phyloP scores from a whole-genome alignment of 257 asterid genomes.

The Solanum clarkiae region DNA sequence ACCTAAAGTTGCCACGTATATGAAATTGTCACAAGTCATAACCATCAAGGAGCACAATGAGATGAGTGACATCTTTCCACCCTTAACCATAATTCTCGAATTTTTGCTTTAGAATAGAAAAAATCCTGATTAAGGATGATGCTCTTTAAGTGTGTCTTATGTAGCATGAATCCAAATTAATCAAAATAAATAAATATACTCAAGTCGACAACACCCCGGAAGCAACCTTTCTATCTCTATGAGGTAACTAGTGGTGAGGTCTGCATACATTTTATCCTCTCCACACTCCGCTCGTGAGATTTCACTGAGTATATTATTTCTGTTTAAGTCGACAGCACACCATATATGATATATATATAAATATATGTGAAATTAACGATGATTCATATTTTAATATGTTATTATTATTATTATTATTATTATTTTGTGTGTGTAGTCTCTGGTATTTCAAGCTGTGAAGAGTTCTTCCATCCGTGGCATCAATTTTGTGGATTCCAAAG shows the following conservation, averaged over 20 bases:
- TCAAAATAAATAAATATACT: background rate
- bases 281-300: too few relatives aligned
- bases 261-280: too few relatives aligned
- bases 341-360: too few relatives aligned
- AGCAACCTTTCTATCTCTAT: too few relatives aligned
- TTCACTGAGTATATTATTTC: too few relatives aligned
- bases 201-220: background rate
- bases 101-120: background rate
- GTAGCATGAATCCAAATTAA: background rate
- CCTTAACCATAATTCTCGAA: fast-evolving
- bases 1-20: too few relatives aligned
- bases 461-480: constrained; percentile 14
- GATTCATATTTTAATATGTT: background rate
- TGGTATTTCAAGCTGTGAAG: constrained; percentile 12
- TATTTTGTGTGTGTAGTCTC: constrained; percentile 18
- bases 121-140: fast-evolving
- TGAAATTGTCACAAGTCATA: too few relatives aligned
- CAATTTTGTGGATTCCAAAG: constrained; percentile 42
- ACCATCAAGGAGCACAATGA: too few relatives aligned
- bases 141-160: background rate
- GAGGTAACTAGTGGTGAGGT: too few relatives aligned
- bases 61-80: background rate
- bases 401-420: background rate
- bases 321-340: too few relatives aligned
- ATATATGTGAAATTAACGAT: too few relatives aligned